Conservation (phyloP, 371 early-diverging fungal genomes). For the Mucor piriformis region DNA sequence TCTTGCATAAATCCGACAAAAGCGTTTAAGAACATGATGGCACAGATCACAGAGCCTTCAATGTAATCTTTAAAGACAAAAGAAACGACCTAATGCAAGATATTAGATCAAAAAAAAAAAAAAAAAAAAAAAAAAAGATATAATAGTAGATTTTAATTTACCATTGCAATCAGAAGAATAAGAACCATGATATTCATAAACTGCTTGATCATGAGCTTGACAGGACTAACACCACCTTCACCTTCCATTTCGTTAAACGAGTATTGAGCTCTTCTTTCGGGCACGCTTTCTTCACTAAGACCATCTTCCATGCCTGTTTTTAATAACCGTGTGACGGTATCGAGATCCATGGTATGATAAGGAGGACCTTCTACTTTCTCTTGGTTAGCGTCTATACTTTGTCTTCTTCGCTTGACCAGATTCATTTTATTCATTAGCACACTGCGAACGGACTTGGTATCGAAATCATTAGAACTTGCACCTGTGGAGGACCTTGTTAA, state of each 20-base stretch:
- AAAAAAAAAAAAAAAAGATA: too few species aligned
- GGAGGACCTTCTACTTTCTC: conserved; percentile 49
- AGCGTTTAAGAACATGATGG: conserved; percentile 82
- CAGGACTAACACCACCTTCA: conserved; percentile 65
- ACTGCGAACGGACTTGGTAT: conserved; percentile 44
- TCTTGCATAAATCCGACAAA: conserved; percentile 90
- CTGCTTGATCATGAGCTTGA: conserved; percentile 74
- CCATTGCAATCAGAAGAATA: conserved; percentile 76
- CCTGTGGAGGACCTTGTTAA: conserved; percentile 38
- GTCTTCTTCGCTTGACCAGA: conserved; percentile 34
- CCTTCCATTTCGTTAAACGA: conserved; percentile 76
- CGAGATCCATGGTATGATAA: conserved; percentile 60
- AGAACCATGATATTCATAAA: conserved; percentile 83
- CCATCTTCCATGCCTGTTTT: conserved; percentile 65
- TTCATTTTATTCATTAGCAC: conserved; percentile 41
- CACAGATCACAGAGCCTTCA: conserved; percentile 72
- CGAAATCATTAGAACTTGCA: conserved; percentile 29
- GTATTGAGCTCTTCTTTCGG: conserved; percentile 53
- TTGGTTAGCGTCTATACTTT: conserved; percentile 19
- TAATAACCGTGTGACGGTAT: conserved; percentile 59
- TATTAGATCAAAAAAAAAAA: too few species aligned
- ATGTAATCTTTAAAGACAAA: conserved; percentile 69
- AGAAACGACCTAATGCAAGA: conserved; percentile 48
- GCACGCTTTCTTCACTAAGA: conserved; percentile 55
- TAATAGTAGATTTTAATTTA: too few species aligned